Conservation (phyloP, 371 early-diverging fungal species). For the Apophysomyces variabilis region DNA sequence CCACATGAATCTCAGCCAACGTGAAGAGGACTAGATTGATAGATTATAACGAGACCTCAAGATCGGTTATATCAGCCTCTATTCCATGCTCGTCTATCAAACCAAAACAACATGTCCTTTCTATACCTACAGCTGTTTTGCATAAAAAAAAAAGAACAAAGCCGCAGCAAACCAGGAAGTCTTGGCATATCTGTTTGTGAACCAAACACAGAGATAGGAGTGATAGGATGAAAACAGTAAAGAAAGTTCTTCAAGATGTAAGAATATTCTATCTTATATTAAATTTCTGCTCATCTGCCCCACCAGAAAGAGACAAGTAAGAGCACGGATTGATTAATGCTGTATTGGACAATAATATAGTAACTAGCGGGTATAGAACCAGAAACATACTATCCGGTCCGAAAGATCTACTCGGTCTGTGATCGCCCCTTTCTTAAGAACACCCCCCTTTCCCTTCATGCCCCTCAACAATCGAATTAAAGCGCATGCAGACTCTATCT, state of each 20-base stretch:
- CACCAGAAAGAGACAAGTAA: background rate
- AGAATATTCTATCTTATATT: too few relatives aligned
- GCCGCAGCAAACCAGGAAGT: background rate
- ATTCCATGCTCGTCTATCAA: background rate
- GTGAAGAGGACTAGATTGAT: too few relatives aligned
- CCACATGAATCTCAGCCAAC: too few relatives aligned
- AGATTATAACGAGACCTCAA: too few relatives aligned
- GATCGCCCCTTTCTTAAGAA: background rate
- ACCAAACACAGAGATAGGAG: background rate
- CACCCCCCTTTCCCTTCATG: background rate
- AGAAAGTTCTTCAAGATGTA: background rate
- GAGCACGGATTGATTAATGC: background rate
- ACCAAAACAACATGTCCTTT: background rate
- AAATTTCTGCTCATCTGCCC: too few relatives aligned
- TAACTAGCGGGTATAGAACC: background rate
- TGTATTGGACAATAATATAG: background rate
- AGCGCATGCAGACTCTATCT: background rate
- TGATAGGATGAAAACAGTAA: background rate
- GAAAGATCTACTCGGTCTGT: slow-evolving; percentile 1
- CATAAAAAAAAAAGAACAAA: background rate
- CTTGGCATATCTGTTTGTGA: slow-evolving; percentile 3
- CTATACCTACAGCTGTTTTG: background rate
- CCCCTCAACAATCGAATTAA: background rate
- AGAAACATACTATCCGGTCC: background rate
- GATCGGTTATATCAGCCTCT: too few relatives aligned